phyloP scores from a whole-genome alignment of 768 basidiomycete genomes.

The Russula ochroleuca region DNA sequence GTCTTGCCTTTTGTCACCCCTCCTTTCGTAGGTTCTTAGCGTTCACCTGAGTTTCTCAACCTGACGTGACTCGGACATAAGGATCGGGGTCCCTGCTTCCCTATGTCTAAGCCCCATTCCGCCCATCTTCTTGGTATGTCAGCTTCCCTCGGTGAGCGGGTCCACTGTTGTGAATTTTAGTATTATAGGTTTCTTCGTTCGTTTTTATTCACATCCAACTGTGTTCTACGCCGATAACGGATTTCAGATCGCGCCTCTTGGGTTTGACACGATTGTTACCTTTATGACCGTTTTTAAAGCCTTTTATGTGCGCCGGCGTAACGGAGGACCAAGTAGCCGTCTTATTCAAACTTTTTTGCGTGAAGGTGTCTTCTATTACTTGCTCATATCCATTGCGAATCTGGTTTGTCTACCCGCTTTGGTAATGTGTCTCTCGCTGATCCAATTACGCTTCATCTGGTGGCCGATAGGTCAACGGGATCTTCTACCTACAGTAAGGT shows the following conservation, averaged over 20 bases:
- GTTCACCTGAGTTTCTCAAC: background rate
- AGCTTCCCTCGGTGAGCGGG: background rate
- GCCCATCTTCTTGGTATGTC: conserved; percentile 70
- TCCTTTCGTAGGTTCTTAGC: conserved; percentile 45
- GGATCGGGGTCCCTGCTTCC: conserved; percentile 68
- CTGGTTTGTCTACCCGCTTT: conserved; percentile 39
- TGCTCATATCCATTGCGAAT: conserved; percentile 83
- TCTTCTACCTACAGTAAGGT: conserved; percentile 78
- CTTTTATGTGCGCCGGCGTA: conserved; percentile 67
- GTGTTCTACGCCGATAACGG: conserved; percentile 13
- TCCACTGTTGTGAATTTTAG: background rate
- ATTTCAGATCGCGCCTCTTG: conserved; percentile 67
- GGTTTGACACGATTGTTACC: conserved; percentile 77
- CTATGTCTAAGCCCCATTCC: conserved; percentile 77
- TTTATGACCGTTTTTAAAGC: conserved; percentile 79
- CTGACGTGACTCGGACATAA: conserved; percentile 29
- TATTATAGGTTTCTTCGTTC: conserved; percentile 41
- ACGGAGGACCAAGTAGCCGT: conserved; percentile 70
- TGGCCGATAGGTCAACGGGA: conserved; percentile 58
- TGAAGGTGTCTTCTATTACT: conserved; percentile 83
- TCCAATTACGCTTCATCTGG: conserved; percentile 13
- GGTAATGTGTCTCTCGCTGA: background rate
- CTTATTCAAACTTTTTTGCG: conserved; percentile 82
- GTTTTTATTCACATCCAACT: conserved; percentile 16
- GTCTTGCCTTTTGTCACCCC: conserved; percentile 58